Base-by-base conservation (phyloP, 1,284 basidiomycete genomes). In the Erythrobasidium hasegawianum region DNA sequence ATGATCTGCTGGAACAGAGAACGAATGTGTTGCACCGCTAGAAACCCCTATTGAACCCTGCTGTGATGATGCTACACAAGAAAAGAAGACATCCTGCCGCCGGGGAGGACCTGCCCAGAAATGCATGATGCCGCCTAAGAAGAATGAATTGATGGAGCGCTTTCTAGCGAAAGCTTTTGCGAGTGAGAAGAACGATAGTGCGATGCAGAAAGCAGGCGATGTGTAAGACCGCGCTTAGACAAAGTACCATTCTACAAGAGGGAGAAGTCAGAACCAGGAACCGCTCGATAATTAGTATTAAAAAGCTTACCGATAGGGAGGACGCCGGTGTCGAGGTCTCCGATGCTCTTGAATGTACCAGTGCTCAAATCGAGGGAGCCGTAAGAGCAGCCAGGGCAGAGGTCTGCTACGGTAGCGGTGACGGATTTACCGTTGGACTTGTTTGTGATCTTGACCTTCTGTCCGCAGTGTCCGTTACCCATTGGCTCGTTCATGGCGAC, bases 321-420 rank as follows among this genome's bases (percentile, higher is more conserved):
- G 72, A 80, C 76, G 65, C 90, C 90, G 39, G 83, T 78, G 8
- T 74, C 76, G 60, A 82, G 75, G 61, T 76, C 72, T 39, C 83
- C 86, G 64, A 94, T 83, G 16, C 76, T 72, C 52, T 80, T 65
- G 83, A 96, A 96, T 26, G 89, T 86, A 57, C 75, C 85, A 18
- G 76, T 70, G 13, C 89, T 91, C 67, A 96, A 82, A 76, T 97
- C 93, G 74, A 97, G 84, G 20, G 85, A 87, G 61, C 26, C 43
- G 76, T 86, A 29, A 22, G 10, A 14, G 43, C 41, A 58, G 0
- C n/a, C 22, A 18, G 47, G 45, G 53, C 60, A 62, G 16, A n/a
- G 20, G 52, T 56, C 52, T 16, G 22, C 50, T 2, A 93, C 80
- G 22, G 79, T 82, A 65, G 86, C 90, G 1, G 77, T 80, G 69